Evolutionary conservation across 78 protist species (phyloP).

Genomic region (Speleostelium caveatum): DNA sequence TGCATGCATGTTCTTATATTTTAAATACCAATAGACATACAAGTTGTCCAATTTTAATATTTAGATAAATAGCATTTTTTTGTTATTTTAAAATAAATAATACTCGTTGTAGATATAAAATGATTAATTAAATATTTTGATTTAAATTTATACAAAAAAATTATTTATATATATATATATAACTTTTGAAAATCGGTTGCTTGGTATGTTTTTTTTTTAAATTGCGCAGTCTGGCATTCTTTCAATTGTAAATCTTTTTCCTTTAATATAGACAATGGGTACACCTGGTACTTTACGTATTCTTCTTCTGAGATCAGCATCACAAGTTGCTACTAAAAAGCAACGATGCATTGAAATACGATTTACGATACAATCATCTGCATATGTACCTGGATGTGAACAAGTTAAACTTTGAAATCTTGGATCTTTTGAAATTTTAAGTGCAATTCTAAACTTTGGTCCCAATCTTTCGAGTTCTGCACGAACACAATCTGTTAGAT

Average conservation of each 20-base stretch:
- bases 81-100: too few relatives aligned
- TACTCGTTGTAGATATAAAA: too few relatives aligned
- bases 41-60: too few relatives aligned
- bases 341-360: conserved; percentile 89
- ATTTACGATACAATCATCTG: conserved; percentile 99
- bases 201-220: background rate
- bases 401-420: conserved; percentile 96
- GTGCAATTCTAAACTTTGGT: conserved; percentile 90
- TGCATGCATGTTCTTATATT: too few relatives aligned
- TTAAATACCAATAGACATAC: too few relatives aligned
- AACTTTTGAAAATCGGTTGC: background rate
- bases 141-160: too few relatives aligned
- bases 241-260: conserved; percentile 93
- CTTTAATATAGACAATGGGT: conserved; percentile 94
- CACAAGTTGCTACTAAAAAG: conserved; percentile 98
- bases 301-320: conserved; percentile 97
- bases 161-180: background rate
- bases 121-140: too few relatives aligned
- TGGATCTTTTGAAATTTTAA: conserved; percentile 96
- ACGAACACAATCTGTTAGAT: conserved; percentile 98
- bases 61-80: too few relatives aligned
- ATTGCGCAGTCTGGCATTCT: conserved; percentile 95
- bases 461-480: conserved; percentile 99
- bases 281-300: conserved; percentile 99
- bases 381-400: conserved; percentile 97